Conservation (phyloP, 2,329 filamentous ascomycete genomes). For the Eurotiales sp. region DNA sequence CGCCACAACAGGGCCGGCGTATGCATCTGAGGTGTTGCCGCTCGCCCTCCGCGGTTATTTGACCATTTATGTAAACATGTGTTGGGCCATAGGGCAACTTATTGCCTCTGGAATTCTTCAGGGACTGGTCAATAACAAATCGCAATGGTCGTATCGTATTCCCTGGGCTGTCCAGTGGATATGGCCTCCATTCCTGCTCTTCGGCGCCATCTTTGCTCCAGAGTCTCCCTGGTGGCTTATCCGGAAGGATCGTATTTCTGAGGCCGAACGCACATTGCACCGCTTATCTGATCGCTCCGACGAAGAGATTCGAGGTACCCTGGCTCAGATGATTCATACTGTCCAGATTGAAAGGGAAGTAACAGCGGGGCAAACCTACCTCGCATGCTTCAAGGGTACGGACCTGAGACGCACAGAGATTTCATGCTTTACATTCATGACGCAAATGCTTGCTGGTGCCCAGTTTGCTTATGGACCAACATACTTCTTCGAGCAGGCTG, state of each 20-base stretch:
- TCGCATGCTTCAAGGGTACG: constrained; percentile 38
- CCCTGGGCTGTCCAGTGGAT: constrained; percentile 53
- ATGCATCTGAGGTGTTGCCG: constrained; percentile 50
- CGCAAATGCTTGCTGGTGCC: constrained; percentile 41
- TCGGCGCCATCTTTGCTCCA: constrained; percentile 43
- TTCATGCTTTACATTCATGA: constrained; percentile 39
- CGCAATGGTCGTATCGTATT: constrained; percentile 49
- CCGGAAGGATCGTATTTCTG: constrained; percentile 36
- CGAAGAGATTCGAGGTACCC: neutral
- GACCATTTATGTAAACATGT: constrained; percentile 55
- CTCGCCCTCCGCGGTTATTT: constrained; percentile 47
- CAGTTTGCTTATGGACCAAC: constrained; percentile 40
- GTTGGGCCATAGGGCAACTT: constrained; percentile 56
- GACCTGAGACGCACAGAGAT: constrained; percentile 40
- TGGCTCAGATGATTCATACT: neutral
- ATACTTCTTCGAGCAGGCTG: constrained; percentile 45
- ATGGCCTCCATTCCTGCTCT: constrained; percentile 44
- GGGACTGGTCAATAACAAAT: constrained; percentile 33
- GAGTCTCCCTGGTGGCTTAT: constrained; percentile 52
- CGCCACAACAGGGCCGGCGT: constrained; percentile 51
- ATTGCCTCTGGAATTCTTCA: constrained; percentile 47
- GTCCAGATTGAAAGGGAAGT: constrained; percentile 53
- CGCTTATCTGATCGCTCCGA: neutral
- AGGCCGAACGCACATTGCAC: constrained; percentile 29
- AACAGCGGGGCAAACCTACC: constrained; percentile 66